Base-by-base conservation (phyloP, 169 alveolate species). In the Plasmodium chabaudi region DNA sequence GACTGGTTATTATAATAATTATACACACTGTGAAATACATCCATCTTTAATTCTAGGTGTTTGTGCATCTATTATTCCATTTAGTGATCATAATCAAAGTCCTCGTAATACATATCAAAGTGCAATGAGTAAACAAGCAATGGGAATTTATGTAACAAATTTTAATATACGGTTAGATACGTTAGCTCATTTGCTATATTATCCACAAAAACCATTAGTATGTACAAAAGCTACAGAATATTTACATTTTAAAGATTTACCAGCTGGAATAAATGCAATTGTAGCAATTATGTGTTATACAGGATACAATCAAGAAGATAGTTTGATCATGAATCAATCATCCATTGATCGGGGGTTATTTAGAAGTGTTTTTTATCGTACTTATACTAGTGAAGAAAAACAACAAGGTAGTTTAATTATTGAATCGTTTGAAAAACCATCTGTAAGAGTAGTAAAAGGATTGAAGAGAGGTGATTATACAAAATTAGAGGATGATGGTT, bases 41-140 rank as follows among this genome's bases (percentile, higher is more conserved):
- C 99, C 99, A 1, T 97, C 99, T 5, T 95, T 99, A 98, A 98
- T 99, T 42, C 93, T 99, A 79, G 99, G 99, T 7, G 99, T 99
- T n/a, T 98, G 99, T 92, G 99, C 99, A 19, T 97, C 99, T 19
- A 98, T 99, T 59, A 99, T 99, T 63, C 99, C 99, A 13, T 99
- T 98, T 92, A 99, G 99, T 9, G 99, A 99, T 93, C 99, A 99
- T 94, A 99, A 99, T 94, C 99, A 98, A 96, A 96, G 99, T 19
- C 99, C 99, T 0, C 96, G 99, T 92, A 99, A 99, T 92, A 98
- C 99, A 0, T 98, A 98, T 91, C 99, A 99, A 93, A 96, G 99
- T 86, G 99, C 99, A 46, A 99, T 99, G 99, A 99, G 99, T 3
- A 99, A 99, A 93, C 99, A 99, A 94, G 99, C 99, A 15, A 98